Evolutionary conservation across 345 rosid genomes (phyloP), one percentile per base, ranked within the genome.

Genomic region (Salix viminalis): DNA sequence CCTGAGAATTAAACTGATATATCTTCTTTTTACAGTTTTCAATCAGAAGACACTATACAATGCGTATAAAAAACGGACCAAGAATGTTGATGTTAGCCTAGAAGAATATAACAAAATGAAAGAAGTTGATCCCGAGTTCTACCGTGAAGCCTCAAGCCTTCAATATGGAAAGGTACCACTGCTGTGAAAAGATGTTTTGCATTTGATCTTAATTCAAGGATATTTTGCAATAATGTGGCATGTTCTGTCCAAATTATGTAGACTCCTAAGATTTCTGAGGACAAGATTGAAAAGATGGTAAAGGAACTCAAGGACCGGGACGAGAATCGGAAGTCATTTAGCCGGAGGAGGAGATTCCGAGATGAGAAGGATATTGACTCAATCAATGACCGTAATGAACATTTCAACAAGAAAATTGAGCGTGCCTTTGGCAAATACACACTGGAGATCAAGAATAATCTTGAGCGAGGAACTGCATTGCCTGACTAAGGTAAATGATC

Each of bases 81-180:
- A 90, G 86, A 96, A 92, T 73, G 71, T 93, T 48, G 80, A 91
- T 41, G 85, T 96, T 74, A 91, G 92, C 85, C 44, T 90, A 14
- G 97, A 93, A 62, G 97, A 93, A 75, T 93, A 96, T 58, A 96
- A 90, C 89, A 90, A 84, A 85, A 91, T 92, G 95, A 96, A 93
- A 88, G 98, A 93, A 89, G 88, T 92, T 77, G 99, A 93, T 89
- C 97, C 98, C 13, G 97, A 96, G 91, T 93, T 93, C 87, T 96
- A 93, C 78, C 91, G 99, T 1, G 97, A 89, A 76, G 98, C 98
- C 67, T 91, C 97, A 56, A 91, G 98, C 84, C 94, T 94, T 67
- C 94, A 88, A 70, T 91, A 94, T 66, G 98, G 97, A 34, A 94
- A 92, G 98, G 97, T 94, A 83, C 41, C 64, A 36, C 60, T 34